phyloP scores from a whole-genome alignment of 192 early-diverging fungal species.

The Dimargaris cristalligena region DNA sequence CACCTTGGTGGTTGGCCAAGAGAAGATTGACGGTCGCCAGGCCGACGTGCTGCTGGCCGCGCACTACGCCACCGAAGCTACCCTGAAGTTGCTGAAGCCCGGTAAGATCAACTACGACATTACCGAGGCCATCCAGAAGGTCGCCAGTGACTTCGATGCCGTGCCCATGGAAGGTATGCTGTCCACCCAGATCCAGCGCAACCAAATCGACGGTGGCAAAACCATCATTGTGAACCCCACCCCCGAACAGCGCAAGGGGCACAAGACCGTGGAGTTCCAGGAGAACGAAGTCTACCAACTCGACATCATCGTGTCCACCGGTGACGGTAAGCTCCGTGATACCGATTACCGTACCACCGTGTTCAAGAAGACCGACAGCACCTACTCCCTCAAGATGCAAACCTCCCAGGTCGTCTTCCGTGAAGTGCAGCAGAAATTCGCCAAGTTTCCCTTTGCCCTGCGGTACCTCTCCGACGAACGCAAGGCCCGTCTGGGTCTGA shows the following conservation, averaged over 20 bases:
- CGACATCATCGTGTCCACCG: constrained; percentile 75
- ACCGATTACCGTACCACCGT: constrained; percentile 66
- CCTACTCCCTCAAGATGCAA: constrained; percentile 78
- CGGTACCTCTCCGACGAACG: constrained; percentile 76
- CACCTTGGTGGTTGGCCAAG: constrained; percentile 72
- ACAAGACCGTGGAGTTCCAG: constrained; percentile 44
- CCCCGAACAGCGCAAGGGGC: constrained; percentile 52
- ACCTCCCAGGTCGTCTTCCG: constrained; percentile 52
- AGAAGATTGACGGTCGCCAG: constrained; percentile 58
- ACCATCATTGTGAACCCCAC: constrained; percentile 84
- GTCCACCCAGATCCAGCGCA: constrained; percentile 68
- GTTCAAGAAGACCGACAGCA: constrained; percentile 71
- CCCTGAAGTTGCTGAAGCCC: constrained; percentile 71
- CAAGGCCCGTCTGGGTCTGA: constrained; percentile 79
- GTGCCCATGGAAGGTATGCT: constrained; percentile 88
- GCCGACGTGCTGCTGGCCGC: constrained; percentile 84
- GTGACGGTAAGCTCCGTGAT: constrained; percentile 68
- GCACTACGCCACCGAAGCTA: constrained; percentile 65
- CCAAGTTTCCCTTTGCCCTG: constrained; percentile 76
- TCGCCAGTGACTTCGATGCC: constrained; percentile 64
- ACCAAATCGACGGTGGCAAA: constrained; percentile 83
- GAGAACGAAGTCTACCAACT: constrained; percentile 89
- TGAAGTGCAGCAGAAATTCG: constrained; percentile 63
- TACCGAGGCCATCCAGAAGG: constrained; percentile 65
- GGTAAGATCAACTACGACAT: constrained; percentile 48